These are phyloP conservation scores for Solanum bulbocastanum DNA, from an alignment of 257 asterid species.

Conservation along the genomic window DNA sequence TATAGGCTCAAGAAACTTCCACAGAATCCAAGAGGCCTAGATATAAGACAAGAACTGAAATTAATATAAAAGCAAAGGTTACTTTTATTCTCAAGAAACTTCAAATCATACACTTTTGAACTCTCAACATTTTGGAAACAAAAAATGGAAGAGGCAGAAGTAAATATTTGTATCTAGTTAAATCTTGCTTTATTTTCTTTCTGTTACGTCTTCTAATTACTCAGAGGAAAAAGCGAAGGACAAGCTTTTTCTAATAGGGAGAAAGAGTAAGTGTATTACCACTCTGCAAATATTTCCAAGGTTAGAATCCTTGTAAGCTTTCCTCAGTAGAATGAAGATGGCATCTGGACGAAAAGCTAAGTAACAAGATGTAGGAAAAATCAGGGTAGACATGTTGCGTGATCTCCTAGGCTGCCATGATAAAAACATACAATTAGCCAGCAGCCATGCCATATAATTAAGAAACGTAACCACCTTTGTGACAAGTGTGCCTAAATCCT, in stretches of 20 bases:
- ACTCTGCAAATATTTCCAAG: slow-evolving; percentile 73
- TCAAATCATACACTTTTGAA: neutral
- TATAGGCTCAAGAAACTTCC: slow-evolving; percentile 45
- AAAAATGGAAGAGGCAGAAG: neutral
- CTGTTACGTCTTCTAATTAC: neutral
- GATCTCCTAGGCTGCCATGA: slow-evolving; percentile 82
- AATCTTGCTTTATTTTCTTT: neutral
- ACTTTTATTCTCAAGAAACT: neutral
- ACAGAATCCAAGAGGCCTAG: slow-evolving; percentile 69
- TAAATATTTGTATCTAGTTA: neutral
- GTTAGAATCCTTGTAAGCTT: slow-evolving; percentile 71
- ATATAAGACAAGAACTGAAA: neutral
- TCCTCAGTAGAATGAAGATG: slow-evolving; percentile 60
- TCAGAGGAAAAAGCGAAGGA: neutral
- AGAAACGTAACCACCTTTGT: neutral
- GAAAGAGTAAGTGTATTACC: slow-evolving; percentile 32
- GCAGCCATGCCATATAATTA: neutral
- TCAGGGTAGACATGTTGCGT: slow-evolving; percentile 37
- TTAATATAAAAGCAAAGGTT: neutral
- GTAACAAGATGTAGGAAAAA: slow-evolving; percentile 50
- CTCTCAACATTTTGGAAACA: neutral
- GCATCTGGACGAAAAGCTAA: slow-evolving; percentile 79
- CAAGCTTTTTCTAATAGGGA: neutral
- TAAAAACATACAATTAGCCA: slow-evolving; percentile 13
- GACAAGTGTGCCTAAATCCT: neutral